Evolutionary conservation across 768 basidiomycete genomes (phyloP).

Genomic region (Leccinum subgranulosum): DNA sequence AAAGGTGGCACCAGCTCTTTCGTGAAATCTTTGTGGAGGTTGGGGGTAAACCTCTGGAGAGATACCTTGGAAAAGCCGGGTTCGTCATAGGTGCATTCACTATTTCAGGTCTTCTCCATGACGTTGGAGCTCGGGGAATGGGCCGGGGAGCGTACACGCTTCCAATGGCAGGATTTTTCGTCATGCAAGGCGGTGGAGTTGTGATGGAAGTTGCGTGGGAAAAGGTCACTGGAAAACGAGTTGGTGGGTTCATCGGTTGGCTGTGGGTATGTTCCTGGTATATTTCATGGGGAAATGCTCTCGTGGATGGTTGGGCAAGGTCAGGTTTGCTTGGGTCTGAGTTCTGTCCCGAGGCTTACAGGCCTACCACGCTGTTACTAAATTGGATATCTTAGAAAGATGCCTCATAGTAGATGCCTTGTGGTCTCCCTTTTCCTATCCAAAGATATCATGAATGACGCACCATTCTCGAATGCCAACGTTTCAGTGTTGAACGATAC

Average conservation of each 20-base stretch:
- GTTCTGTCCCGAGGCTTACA: slow-evolving; percentile 14
- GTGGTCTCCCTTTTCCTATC: neutral
- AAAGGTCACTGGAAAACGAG: slow-evolving; percentile 40
- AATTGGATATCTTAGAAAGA: slow-evolving; percentile 3
- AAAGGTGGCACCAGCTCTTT: slow-evolving; percentile 69
- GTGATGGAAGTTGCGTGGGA: slow-evolving; percentile 49
- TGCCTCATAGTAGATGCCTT: neutral
- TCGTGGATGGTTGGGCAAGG: slow-evolving; percentile 43
- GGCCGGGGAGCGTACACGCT: slow-evolving; percentile 47
- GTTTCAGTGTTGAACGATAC: neutral
- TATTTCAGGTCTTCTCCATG: slow-evolving; percentile 59
- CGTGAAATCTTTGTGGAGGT: slow-evolving; percentile 52
- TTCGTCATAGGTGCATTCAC: slow-evolving; percentile 56
- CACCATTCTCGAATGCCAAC: neutral
- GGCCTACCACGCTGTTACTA: slow-evolving; percentile 16
- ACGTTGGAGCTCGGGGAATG: slow-evolving; percentile 57
- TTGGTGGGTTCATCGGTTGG: slow-evolving; percentile 47
- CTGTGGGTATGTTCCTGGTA: slow-evolving; percentile 52
- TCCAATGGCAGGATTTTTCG: slow-evolving; percentile 48
- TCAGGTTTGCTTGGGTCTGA: slow-evolving; percentile 18
- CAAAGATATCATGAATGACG: neutral
- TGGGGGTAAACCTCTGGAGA: slow-evolving; percentile 44
- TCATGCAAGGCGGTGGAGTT: slow-evolving; percentile 53
- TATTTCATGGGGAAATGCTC: slow-evolving; percentile 41
- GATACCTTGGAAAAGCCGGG: slow-evolving; percentile 46